Percentiles rank a stretch among this genome's conserved stretches.
Evolutionary conservation across 1,139 yeast genomes (phyloP).

Genomic region (Candida mesenterica): DNA sequence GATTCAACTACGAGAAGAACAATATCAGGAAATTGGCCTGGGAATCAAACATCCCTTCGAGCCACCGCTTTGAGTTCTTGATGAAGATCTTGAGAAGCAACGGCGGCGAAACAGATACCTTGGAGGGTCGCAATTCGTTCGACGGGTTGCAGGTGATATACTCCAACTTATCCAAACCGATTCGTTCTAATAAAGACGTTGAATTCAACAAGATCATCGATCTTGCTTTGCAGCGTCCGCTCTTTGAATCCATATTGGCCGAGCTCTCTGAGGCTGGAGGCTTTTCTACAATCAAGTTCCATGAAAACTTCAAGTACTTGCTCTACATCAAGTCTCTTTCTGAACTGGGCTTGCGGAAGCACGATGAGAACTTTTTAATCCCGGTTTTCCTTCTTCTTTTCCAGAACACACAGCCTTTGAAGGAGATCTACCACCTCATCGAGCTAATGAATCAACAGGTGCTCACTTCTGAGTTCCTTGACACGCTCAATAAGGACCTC

Average conservation of each 20-base stretch:
- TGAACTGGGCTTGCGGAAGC: slow-evolving; percentile 37
- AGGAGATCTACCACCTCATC: slow-evolving; percentile 30
- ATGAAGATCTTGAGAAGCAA: slow-evolving; percentile 23
- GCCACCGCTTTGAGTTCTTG: slow-evolving; percentile 30
- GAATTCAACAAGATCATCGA: slow-evolving; percentile 34
- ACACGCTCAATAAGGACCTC: slow-evolving; percentile 26
- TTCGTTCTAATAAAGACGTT: slow-evolving; percentile 30
- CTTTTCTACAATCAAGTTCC: slow-evolving; percentile 20
- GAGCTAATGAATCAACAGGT: slow-evolving; percentile 36
- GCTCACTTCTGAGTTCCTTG: slow-evolving; percentile 29
- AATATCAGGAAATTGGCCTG: slow-evolving; percentile 35
- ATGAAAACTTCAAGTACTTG: slow-evolving; percentile 27
- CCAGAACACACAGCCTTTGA: slow-evolving; percentile 21
- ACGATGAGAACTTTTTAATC: slow-evolving; percentile 42
- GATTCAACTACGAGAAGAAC: slow-evolving; percentile 29
- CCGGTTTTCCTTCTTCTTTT: slow-evolving; percentile 37
- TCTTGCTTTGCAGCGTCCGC: slow-evolving; percentile 28
- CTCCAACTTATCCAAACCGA: slow-evolving; percentile 25
- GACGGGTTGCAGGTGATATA: slow-evolving; percentile 22
- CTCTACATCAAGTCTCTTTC: slow-evolving; percentile 40
- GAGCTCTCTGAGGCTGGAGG: slow-evolving; percentile 14
- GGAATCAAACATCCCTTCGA: slow-evolving; percentile 37
- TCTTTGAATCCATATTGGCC: slow-evolving; percentile 26
- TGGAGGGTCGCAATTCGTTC: slow-evolving; percentile 18
- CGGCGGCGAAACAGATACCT: slow-evolving; percentile 16